These are phyloP conservation scores for Omphalea diandra DNA, from an alignment of 441 rosid species.

Conservation along the genomic window DNA sequence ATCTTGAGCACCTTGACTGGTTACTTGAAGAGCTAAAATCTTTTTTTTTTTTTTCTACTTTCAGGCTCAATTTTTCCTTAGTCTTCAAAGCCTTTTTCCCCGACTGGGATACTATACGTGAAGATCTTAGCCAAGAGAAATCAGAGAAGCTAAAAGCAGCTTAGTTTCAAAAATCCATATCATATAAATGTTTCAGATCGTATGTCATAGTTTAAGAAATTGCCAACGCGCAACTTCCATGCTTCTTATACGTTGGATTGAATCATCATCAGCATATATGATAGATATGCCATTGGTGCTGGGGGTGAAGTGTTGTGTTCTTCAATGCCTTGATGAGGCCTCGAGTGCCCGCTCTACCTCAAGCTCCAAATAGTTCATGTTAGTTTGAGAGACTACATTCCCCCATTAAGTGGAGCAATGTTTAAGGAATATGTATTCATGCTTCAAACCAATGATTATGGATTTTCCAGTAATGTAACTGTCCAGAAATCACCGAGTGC, in stretches of 20 bases:
- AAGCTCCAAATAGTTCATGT: neutral
- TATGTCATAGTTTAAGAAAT: neutral
- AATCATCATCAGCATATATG: too few species aligned
- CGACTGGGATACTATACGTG: conserved; percentile 46
- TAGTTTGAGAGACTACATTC: neutral
- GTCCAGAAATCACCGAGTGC: too few species aligned
- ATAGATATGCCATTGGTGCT: neutral
- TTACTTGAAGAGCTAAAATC: neutral
- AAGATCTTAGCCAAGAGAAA: conserved; percentile 29
- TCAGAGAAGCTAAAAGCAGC: conserved; percentile 39
- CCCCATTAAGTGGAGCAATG: too few species aligned
- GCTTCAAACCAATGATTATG: neutral
- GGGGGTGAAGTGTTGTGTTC: neutral
- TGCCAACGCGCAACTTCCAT: neutral
- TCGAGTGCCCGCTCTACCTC: neutral
- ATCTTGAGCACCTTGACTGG: neutral
- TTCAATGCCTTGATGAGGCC: too few species aligned
- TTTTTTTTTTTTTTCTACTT: conserved; percentile 6
- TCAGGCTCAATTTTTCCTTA: conserved; percentile 67
- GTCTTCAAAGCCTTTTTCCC: conserved; percentile 67
- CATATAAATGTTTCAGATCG: too few species aligned
- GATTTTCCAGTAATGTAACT: too few species aligned
- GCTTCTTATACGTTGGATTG: neutral
- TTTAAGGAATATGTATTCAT: neutral
- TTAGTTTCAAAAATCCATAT: conserved; percentile 21